Evolutionary conservation across 441 rosid genomes (phyloP), one percentile per base, ranked within the genome.

Genomic region (Theobroma grandiflorum): DNA sequence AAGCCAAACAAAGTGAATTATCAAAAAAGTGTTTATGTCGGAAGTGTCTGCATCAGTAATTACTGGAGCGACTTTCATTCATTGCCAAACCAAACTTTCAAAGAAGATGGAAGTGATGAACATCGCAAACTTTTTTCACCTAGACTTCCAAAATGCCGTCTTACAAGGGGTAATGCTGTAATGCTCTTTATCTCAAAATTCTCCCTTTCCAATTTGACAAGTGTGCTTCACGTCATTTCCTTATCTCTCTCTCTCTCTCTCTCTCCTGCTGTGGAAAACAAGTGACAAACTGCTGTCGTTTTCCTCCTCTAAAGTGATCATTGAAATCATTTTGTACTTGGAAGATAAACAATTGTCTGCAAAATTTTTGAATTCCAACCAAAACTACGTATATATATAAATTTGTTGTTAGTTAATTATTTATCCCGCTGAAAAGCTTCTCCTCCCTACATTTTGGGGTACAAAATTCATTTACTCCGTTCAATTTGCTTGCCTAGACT

Each of bases 11-110:
- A 81, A 43, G 70, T 71, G 43, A 15, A 43, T 57, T 35, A 61
- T 65, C 59, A 64, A 20, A 37, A 69, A 55, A 64, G 80, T 43
- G 61, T 33, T 61, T 50, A 50, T 80, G 80, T 81, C 74, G 50
- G 68, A 10, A 33, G 8, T 71, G 82, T 81, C 78, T 62, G 71
- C 7, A 35, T 49, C 58, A 10, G 2, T 20, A 38, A 40, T 58
- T 57, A 59, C 37, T 15, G 35, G 18, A 35, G 66, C 78, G 75
- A 52, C 49, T 71, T n/a, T 57, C 59, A n/a, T 11, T 9, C 12
- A 26, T 26, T 26, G 0, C 31, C 31, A 26, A 26, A 26, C 53
- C 1, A 2, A 26, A 53, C 52, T 52, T 20, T 4, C 1, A 42
- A 8, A 40, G 14, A n/a, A 45, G 31, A 47, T 14, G 15, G 15